These are phyloP conservation scores for Simmondsia chinensis DNA, from an alignment of 148 eudicot genomes.

Conservation along the genomic window DNA sequence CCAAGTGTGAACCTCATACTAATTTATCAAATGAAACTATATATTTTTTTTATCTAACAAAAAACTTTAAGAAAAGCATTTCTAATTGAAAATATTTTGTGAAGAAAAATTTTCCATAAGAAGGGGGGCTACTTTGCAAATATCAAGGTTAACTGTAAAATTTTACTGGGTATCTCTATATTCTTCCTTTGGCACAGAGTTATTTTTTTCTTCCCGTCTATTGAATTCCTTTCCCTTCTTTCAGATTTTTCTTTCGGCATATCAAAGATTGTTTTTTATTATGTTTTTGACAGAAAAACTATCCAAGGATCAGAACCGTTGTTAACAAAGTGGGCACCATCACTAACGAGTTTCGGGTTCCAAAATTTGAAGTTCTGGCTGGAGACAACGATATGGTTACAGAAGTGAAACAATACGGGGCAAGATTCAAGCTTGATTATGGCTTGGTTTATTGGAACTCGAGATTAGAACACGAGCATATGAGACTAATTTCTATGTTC, in stretches of 20 bases:
- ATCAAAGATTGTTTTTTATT: slow-evolving; percentile 3
- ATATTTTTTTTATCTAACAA: too few relatives aligned
- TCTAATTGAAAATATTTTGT: too few relatives aligned
- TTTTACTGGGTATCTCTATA: too few relatives aligned
- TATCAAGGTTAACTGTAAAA: too few relatives aligned
- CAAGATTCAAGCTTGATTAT: slow-evolving; percentile 89
- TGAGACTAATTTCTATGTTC: slow-evolving; percentile 75
- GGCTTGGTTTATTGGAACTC: slow-evolving; percentile 98
- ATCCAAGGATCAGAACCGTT: slow-evolving; percentile 78
- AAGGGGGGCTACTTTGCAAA: too few relatives aligned
- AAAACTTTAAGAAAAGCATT: too few relatives aligned
- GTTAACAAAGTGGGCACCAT: slow-evolving; percentile 92
- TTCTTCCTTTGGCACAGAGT: too few relatives aligned
- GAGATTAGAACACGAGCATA: slow-evolving; percentile 93
- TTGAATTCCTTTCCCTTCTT: too few relatives aligned
- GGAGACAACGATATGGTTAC: slow-evolving; percentile 86
- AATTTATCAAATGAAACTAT: too few relatives aligned
- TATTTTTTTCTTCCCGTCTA: too few relatives aligned
- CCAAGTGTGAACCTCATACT: too few relatives aligned
- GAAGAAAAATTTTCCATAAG: too few relatives aligned
- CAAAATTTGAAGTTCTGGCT: slow-evolving; percentile 82
- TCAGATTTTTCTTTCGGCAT: slow-evolving; percentile 1
- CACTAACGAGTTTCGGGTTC: slow-evolving; percentile 90
- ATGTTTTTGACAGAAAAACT: slow-evolving; percentile 60
- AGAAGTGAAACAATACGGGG: slow-evolving; percentile 91